Conservation (phyloP, 495 filamentous ascomycete species). For the Opeltia flavorubescens region DNA sequence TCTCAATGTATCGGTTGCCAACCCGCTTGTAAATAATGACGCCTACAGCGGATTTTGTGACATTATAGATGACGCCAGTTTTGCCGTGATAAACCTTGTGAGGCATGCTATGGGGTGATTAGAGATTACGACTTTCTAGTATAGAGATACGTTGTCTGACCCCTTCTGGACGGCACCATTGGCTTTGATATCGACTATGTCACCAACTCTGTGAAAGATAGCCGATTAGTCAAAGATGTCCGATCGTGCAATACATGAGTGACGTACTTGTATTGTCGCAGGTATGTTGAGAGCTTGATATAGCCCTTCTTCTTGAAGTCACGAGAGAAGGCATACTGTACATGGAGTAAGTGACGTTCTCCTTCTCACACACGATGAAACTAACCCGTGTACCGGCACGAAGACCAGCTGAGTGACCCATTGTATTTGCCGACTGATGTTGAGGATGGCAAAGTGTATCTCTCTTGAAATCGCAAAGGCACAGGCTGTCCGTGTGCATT, state of each 20-base stretch:
- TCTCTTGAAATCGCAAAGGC: no score
- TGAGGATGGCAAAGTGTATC: not conserved
- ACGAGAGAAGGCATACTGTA: constrained; percentile 79
- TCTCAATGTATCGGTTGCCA: constrained; percentile 96
- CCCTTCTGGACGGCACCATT: constrained; percentile 98
- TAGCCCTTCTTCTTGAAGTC: constrained; percentile 85
- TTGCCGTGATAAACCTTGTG: constrained; percentile 99
- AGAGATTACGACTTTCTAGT: constrained; percentile 9
- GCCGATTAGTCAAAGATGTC: constrained; percentile 3
- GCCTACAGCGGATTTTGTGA: constrained; percentile 87
- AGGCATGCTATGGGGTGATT: constrained; percentile 60
- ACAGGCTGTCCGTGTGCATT: no score
- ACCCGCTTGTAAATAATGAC: constrained; percentile 99
- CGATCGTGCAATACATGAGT: no score
- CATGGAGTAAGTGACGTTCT: constrained; percentile 1
- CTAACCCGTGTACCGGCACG: constrained; percentile 80
- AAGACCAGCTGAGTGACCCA: constrained; percentile 96
- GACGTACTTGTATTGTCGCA: constrained; percentile 74
- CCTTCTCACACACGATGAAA: constrained; percentile 8
- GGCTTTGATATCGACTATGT: constrained; percentile 91
- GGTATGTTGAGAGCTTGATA: constrained; percentile 82
- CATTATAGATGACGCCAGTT: constrained; percentile 96
- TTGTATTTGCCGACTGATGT: constrained; percentile 33
- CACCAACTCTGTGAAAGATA: constrained; percentile 59
- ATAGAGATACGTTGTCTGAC: constrained; percentile 35